Evolutionary conservation across 1,284 basidiomycete genomes (phyloP), one percentile per base, ranked within the genome.

Genomic region (Volvariella volvacea): DNA sequence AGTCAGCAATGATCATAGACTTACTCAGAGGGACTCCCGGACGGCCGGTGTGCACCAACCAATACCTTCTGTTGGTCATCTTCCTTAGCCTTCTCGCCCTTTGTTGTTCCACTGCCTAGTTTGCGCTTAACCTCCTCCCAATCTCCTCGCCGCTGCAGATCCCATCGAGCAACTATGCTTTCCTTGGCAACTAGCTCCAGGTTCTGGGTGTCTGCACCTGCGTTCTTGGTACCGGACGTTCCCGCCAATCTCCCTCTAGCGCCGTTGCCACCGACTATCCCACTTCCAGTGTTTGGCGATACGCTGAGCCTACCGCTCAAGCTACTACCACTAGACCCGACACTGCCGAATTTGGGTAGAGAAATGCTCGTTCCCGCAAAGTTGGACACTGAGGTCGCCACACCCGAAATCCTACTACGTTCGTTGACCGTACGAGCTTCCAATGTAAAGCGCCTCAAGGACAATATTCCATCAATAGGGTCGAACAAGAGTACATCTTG

Each of bases 401-500:
- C 46, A 19, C 47, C 54, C 42, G 50, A 56, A 31, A 51, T 52
- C 33, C 41, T 42, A 44, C 16, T 20, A 28, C 58, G 42, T 19
- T 53, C 51, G n/a, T 63, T 59, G 22, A 44, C 51, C 3, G 58
- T 17, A 14, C 52, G 48, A 9, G 64, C 50, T 16, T 80, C 75
- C 4, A 80, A 46, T 4, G 64, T 63, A 31, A 85, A 62, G 0
- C 81, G 68, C 19, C 75, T 67, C 38, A 86, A 63, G 0, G 74
- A 74, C 14, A 87, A 63, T 2, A 71, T 63, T 0, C 80, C 77
- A 40, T 78, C 74, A 0, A 63, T 60, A 0, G 80, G 75, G 55
- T 86, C 79, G 50, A 87, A 85, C 1, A 85, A 58, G 16, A 86
- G 68, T 0, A 83, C 50, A 50, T 86, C 81, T 55, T 83, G 80